These are phyloP conservation scores for Crataegus laevigata DNA, from an alignment of 306 rosid species.

Conservation along the genomic window DNA sequence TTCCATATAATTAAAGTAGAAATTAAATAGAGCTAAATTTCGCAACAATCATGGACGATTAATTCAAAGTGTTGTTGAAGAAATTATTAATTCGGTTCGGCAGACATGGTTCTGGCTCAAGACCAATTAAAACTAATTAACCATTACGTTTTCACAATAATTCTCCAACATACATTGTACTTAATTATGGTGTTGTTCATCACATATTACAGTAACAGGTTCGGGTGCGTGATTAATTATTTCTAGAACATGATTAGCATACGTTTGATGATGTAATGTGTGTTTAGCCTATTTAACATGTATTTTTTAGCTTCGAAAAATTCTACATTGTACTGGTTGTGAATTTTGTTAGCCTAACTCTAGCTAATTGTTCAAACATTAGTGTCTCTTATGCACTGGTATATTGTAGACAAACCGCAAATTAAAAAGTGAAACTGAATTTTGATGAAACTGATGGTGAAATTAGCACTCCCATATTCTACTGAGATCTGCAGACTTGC, in stretches of 20 bases:
- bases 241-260: background rate
- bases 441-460: background rate
- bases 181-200: background rate
- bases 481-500: background rate
- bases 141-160: background rate
- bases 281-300: background rate
- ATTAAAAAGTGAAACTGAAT: background rate
- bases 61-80: background rate
- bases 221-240: background rate
- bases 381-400: background rate
- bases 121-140: background rate
- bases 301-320: background rate
- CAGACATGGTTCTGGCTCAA: background rate
- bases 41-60: background rate
- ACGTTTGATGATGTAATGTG: too few relatives aligned
- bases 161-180: background rate
- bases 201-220: background rate
- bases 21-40: background rate
- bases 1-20: constrained; percentile 23
- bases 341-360: background rate
- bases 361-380: too few relatives aligned
- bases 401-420: background rate
- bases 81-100: constrained; percentile 7
- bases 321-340: too few relatives aligned
- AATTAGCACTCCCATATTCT: background rate